Base-by-base conservation (phyloP, 257 asterid genomes). In the Sherardia arvensis region DNA sequence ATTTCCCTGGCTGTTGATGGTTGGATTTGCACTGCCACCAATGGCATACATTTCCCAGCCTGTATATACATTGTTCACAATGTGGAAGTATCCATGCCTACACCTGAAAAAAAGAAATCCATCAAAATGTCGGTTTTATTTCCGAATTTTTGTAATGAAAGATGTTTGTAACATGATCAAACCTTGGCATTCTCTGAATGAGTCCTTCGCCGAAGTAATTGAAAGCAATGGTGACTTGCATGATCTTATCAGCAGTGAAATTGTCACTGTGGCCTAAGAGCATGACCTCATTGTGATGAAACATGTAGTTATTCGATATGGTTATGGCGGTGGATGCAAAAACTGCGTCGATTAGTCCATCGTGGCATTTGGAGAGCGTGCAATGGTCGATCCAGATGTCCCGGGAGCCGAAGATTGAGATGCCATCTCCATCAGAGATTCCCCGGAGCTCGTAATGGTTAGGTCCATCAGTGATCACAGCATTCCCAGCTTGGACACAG, bases 1-100 rank as follows among this genome's bases (percentile, higher is more conserved):
- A 64, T 87, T 87, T 25, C 95, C 92, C 64, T 84, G 95, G 33
- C 95, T 87, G 49, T 87, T 87, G 74, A 87, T 81, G 1, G 95
- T 87, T 4, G 92, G 92, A 69, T 78, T 80, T 0, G 95, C 95
- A 69, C 95, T 87, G 23, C 95, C 92, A 66, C 95, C 95, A 4
- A 87, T 81, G 4, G 95, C 92, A 53, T 87, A 87, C 95, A 84
- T 84, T 70, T 81, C 54, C 95, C 92, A 87, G 32, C 90, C 90
- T 3, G 90, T 81, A 70, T 84, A 87, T 17, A 87, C 86, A 38
- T 84, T 87, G 78, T 87, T 87, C 10, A 84, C 95, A 8, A 87
- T 74, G 49, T 87, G 90, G 63, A 87, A 87, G 69, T 87, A 81
- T 0, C 92, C 95, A 76, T 77, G 90, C 27, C 95, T 81, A 69